Base-by-base conservation (phyloP, 768 basidiomycete genomes). In the Rhodotorula taiwanensis region DNA sequence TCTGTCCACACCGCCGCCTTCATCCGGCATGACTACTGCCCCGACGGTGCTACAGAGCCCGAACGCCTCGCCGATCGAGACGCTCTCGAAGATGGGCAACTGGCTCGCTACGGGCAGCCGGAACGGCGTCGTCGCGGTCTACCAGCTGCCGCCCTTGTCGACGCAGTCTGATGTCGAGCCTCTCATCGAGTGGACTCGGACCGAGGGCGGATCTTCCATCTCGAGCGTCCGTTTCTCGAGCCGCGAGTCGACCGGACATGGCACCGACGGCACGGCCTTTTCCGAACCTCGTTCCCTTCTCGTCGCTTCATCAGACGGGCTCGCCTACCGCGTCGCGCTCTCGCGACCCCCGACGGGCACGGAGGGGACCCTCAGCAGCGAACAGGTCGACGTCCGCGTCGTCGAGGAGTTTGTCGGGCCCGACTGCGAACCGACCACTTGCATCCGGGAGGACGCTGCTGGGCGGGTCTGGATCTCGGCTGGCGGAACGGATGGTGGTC, bases 351-450 rank as follows among this genome's bases (percentile, higher is more conserved):
- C 10, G 16, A 16, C 36, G 10, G 10, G 36, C 36, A 39, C 10
- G 16, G 16, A 16, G 36, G 10, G 36, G 36, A 39, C 16, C 36
- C 16, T 16, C 10, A 9, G 9, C 36, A 16, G 16, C 36, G 10
- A 39, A 16, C 36, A 25, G 25, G n/a, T 21, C 5, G 27, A 14
- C 9, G 58, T 61, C 9, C 16, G 25, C 21, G 62, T 67, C 3
- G 47, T 28, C 14, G 52, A 58, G 27, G 67, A 68, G 55, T 68
- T 55, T 48, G 62, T 62, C 13, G 67, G 67, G 18, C 36, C 50
- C 9, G 57, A 67, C 18, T 58, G 58, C 20, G 67, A 64, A 20
- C 44, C 52, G 23, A 39, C 34, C 14, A 47, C 55, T 16, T 55
- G 54, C 31, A 51, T 58, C 39, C 7, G 31, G 23, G 55, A 43